These are phyloP conservation scores for Jackrogersella multiformis DNA, from an alignment of 495 filamentous ascomycete genomes.

Conservation along the genomic window DNA sequence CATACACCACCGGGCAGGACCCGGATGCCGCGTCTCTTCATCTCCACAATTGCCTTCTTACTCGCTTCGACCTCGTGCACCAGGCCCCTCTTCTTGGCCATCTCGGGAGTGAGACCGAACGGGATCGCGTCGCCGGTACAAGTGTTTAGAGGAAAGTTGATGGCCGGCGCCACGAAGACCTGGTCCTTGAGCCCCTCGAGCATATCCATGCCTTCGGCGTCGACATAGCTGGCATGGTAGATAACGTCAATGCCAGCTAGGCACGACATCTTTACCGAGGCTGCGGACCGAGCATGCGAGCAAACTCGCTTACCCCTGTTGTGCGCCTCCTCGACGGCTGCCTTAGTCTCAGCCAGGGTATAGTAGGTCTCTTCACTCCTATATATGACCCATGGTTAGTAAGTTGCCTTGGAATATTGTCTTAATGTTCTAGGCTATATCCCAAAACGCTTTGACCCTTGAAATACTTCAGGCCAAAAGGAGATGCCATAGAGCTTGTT, in stretches of 20 bases:
- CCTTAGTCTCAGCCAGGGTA: conserved; percentile 14
- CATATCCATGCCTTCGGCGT: conserved; percentile 19
- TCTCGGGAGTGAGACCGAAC: conserved; percentile 6
- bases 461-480: no score
- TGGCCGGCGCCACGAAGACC: not conserved
- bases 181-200: conserved; percentile 16
- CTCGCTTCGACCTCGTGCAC: conserved; percentile 15
- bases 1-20: conserved; percentile 15
- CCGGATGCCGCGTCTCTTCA: conserved; percentile 11
- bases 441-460: no score
- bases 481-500: no score
- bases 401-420: not conserved
- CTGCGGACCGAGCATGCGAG: conserved; percentile 9
- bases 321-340: conserved; percentile 16
- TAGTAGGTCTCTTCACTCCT: conserved; percentile 16
- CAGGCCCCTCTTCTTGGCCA: conserved; percentile 8
- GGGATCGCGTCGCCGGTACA: not conserved
- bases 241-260: conserved; percentile 19
- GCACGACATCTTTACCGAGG: conserved; percentile 17
- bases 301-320: conserved; percentile 19
- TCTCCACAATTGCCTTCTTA: conserved; percentile 5
- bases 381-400: not conserved
- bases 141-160: not conserved
- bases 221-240: conserved; percentile 18
- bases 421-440: not conserved